These are phyloP conservation scores for Teratosphaeria nubilosa DNA, from an alignment of 2,329 filamentous ascomycete genomes.

Conservation along the genomic window DNA sequence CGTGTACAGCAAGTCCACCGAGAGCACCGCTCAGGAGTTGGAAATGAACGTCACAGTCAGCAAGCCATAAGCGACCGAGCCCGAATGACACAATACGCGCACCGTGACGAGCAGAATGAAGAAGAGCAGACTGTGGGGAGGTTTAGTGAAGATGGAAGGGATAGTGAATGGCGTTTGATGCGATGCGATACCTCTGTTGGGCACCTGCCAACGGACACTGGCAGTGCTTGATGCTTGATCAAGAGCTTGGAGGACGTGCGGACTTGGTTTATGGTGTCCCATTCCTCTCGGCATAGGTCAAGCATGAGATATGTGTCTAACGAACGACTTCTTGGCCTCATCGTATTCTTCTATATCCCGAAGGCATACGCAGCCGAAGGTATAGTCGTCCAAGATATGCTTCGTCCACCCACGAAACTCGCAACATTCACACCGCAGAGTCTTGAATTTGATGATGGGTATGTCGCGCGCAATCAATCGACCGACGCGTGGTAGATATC, in stretches of 20 bases:
- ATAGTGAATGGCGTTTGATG: not conserved
- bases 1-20: conserved; percentile 31
- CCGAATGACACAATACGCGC: not conserved
- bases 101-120: not conserved
- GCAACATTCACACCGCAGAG: no score
- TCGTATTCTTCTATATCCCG: not conserved
- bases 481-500: no score
- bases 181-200: not conserved
- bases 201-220: not conserved
- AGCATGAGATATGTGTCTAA: not conserved
- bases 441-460: no score
- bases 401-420: no score
- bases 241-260: not conserved
- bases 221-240: not conserved
- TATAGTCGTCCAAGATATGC: no score
- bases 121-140: not conserved
- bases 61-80: conserved; percentile 20
- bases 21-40: conserved; percentile 24
- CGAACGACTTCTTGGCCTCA: not conserved
- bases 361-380: no score
- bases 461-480: no score
- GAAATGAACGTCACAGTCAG: conserved; percentile 25
- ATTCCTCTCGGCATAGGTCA: not conserved
- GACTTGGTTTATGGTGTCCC: not conserved
- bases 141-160: not conserved